Evolutionary conservation across 192 early-diverging fungal species (phyloP), one percentile per base, ranked within the genome.

Genomic region (Funneliformis geosporum): DNA sequence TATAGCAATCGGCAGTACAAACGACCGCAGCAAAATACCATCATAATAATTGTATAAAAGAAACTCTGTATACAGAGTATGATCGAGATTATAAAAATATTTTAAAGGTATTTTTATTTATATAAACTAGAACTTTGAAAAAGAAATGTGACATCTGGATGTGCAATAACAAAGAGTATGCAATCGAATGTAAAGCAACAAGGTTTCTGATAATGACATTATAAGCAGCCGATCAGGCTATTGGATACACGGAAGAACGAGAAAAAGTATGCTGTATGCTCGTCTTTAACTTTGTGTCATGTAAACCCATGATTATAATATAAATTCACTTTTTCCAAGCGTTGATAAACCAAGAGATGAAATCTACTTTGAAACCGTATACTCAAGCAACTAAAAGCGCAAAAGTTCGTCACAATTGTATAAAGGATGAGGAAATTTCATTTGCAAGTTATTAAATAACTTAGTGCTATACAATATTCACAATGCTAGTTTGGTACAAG

Each of bases 351-450:
- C 18, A 18, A 69, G 67, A 44, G 40, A 44, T 0, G 69, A 71
- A 6, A 43, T 71, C 40, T 9, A 71, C 8, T 71, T 71, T 43
- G 69, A 71, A 71, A 71, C 4, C 40, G 43, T 71, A 71, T 71
- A 71, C 40, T 33, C 5, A 70, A 42, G 42, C 68, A 70, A 14
- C 38, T 70, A 11, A 39, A 42, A 70, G 68, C 6, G 68, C 68
- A 70, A 8, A 70, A 70, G 14, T 70, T 39, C 21, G 43, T 70
- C n/a, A 10, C 33, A 33, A 33, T 33, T 33, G 33, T 33, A 33
- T 33, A n/a, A n/a, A n/a, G 33, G 33, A 2, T 2, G 33, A 33
- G 33, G 33, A 33, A 33, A 33, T 33, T 33, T 33, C 33, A 2
- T 33, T 33, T 33, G 33, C 33, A 33, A 33, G 33, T 33, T 2